These are phyloP conservation scores for Camelina sativa DNA, from an alignment of 345 rosid species.

Conservation along the genomic window DNA sequence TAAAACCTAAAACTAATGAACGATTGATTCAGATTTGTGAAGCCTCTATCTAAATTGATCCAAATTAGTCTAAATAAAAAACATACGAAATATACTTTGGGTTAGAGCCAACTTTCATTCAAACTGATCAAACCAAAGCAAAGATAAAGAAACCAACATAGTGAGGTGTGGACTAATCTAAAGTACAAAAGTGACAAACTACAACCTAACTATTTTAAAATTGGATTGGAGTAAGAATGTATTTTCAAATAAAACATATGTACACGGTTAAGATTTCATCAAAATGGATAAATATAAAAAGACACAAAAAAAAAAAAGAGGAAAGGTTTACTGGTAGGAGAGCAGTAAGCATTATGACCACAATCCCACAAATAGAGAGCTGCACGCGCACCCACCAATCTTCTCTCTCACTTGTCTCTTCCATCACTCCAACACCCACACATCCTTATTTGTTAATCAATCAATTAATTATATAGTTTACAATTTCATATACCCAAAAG, in stretches of 20 bases:
- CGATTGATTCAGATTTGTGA: not conserved
- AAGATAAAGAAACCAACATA: constrained; percentile 14
- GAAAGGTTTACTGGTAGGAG: constrained; percentile 19
- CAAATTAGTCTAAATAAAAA: not conserved
- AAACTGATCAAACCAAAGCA: constrained; percentile 10
- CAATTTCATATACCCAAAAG: not conserved
- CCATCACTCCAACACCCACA: constrained; percentile 39
- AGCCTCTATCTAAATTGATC: not conserved
- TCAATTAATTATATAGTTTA: not conserved
- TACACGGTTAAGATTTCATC: constrained; percentile 4
- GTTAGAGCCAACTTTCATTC: not conserved
- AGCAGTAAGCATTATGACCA: constrained; percentile 56
- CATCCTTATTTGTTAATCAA: constrained; percentile 36
- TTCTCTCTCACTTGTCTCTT: constrained; percentile 37
- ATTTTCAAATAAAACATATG: not conserved
- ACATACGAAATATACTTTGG: not conserved
- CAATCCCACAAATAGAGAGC: constrained; percentile 57
- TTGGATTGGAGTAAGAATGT: not conserved
- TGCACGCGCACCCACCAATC: constrained; percentile 85
- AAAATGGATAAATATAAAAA: constrained; percentile 12
- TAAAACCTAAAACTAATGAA: constrained; percentile 6
- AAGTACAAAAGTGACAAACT: not conserved
- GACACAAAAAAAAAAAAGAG: constrained; percentile 2
- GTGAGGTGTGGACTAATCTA: not conserved
- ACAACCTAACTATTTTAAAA: not conserved